Evolutionary conservation across 1,139 yeast genomes (phyloP).

Genomic region (Lodderomyces jiufengensis): DNA sequence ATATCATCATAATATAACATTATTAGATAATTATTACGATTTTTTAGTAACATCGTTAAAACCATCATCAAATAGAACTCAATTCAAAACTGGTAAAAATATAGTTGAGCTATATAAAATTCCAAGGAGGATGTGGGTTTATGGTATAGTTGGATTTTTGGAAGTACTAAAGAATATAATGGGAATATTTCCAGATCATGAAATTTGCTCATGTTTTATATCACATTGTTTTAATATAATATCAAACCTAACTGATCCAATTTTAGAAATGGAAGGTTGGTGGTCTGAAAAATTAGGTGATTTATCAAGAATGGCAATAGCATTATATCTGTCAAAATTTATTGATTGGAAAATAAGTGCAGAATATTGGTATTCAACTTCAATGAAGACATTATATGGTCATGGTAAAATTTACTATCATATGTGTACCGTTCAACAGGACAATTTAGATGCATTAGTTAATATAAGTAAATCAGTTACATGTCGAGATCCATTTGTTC

Average conservation of each 20-base stretch:
- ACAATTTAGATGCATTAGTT: constrained; percentile 73
- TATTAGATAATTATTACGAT: constrained; percentile 67
- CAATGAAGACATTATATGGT: constrained; percentile 69
- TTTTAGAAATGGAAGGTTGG: constrained; percentile 66
- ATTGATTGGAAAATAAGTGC: constrained; percentile 81
- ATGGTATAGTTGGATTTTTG: constrained; percentile 72
- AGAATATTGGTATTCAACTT: constrained; percentile 70
- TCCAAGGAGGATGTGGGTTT: constrained; percentile 78
- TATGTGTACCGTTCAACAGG: constrained; percentile 80
- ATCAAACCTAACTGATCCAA: constrained; percentile 50
- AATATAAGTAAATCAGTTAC: constrained; percentile 74
- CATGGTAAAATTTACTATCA: constrained; percentile 80
- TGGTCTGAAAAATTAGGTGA: constrained; percentile 77
- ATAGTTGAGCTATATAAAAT: constrained; percentile 72
- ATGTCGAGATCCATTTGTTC: constrained; percentile 78
- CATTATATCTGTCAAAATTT: constrained; percentile 68
- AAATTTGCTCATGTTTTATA: constrained; percentile 45
- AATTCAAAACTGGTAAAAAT: constrained; percentile 69
- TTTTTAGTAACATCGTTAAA: constrained; percentile 67
- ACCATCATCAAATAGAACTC: constrained; percentile 49
- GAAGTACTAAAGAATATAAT: constrained; percentile 77
- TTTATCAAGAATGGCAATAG: constrained; percentile 78
- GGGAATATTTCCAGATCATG: constrained; percentile 50
- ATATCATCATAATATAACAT: constrained; percentile 61
- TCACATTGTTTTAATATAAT: constrained; percentile 51